A percentile compares a stretch with the other conserved stretches of the same genome.
Evolutionary conservation across 352 stramenopile genomes (phyloP).

Genomic region (Pythium aristosporum): DNA sequence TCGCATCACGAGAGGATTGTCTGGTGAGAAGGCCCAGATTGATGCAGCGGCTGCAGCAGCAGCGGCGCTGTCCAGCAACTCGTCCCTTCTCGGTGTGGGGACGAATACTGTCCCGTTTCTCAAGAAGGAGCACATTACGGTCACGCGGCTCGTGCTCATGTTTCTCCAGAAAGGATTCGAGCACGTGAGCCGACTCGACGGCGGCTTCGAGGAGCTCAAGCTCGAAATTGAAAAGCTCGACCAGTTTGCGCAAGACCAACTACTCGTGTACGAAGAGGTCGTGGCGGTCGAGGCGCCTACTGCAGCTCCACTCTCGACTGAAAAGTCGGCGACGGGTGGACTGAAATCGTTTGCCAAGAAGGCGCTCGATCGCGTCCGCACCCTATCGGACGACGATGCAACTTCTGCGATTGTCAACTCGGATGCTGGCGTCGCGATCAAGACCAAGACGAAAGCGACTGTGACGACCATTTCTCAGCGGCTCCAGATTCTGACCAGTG

Average conservation of each 20-base stretch:
- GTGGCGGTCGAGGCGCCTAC: neutral
- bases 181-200: slow-evolving; percentile 81
- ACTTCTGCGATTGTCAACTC: slow-evolving; percentile 13
- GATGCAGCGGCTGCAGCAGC: slow-evolving; percentile 16
- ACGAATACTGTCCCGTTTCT: slow-evolving; percentile 25
- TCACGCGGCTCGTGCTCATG: slow-evolving; percentile 80
- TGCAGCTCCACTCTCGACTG: neutral
- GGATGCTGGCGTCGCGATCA: neutral
- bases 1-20: slow-evolving; percentile 54
- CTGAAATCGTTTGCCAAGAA: slow-evolving; percentile 28
- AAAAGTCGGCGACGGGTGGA: slow-evolving; percentile 15
- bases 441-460: slow-evolving; percentile 31
- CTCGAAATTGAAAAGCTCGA: slow-evolving; percentile 63
- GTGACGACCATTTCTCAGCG: slow-evolving; percentile 62
- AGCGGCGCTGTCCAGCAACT: slow-evolving; percentile 13
- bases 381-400: slow-evolving; percentile 29
- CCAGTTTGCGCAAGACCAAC: slow-evolving; percentile 61
- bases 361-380: slow-evolving; percentile 29
- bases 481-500: slow-evolving; percentile 62
- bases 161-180: slow-evolving; percentile 88
- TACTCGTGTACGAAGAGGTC: slow-evolving; percentile 49
- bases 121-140: slow-evolving; percentile 61
- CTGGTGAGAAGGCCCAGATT: slow-evolving; percentile 41
- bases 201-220: slow-evolving; percentile 82
- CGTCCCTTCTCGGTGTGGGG: slow-evolving; percentile 14